Conservation (phyloP, 441 rosid genomes). For the Monsonia emarginata region DNA sequence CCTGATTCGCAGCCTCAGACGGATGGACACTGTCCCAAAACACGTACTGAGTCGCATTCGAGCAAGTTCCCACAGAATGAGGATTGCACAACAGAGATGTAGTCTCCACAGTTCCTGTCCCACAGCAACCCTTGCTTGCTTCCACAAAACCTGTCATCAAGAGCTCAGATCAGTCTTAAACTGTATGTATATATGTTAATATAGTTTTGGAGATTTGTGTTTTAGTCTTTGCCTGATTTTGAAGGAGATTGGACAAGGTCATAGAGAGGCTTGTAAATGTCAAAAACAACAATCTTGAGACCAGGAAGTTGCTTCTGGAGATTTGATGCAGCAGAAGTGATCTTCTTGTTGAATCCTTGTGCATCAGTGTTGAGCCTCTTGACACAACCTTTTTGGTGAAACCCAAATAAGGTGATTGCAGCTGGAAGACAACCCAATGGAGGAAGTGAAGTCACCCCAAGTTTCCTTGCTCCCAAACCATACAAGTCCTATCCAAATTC, state of each 20-base stretch:
- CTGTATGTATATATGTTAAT: too few species aligned
- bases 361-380: conserved; percentile 13
- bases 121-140: conserved; percentile 80
- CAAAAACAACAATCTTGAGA: conserved; percentile 12
- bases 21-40: conserved; percentile 93
- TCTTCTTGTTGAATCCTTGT: conserved; percentile 15
- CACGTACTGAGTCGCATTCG: conserved; percentile 73
- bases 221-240: background rate
- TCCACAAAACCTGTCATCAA: conserved; percentile 50
- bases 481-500: conserved; percentile 11
- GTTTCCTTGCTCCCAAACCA: conserved; percentile 17
- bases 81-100: conserved; percentile 67
- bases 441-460: conserved; percentile 19
- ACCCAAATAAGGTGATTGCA: conserved; percentile 14
- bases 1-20: conserved; percentile 71
- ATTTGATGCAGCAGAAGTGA: conserved; percentile 8
- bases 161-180: background rate
- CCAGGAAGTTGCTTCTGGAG: conserved; percentile 16
- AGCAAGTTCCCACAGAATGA: conserved; percentile 56
- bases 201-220: too few species aligned
- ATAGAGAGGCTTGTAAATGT: conserved; percentile 18
- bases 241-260: conserved; percentile 17
- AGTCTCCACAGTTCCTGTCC: conserved; percentile 69
- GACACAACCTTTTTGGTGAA: conserved; percentile 12
- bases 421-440: conserved; percentile 18